phyloP scores from a whole-genome alignment of 139 green algal genomes.

The Tetraselmis striata region DNA sequence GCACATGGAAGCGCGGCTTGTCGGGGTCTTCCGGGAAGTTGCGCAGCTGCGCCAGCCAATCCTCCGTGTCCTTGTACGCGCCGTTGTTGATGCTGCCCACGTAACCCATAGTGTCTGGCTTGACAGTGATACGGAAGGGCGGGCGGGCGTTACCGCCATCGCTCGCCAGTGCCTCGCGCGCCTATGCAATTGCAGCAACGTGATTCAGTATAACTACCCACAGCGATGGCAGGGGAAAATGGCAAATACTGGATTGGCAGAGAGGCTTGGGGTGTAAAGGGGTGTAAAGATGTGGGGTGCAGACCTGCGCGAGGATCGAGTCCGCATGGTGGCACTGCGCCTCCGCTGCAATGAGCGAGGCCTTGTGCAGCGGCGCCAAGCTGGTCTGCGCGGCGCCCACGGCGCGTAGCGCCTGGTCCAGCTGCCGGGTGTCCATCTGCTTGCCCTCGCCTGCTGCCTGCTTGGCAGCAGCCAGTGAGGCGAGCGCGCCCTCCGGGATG shows the following conservation, averaged over 20 bases:
- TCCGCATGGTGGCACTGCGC: slow-evolving; percentile 2
- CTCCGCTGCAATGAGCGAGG: background rate
- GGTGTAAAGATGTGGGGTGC: background rate
- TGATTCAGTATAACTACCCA: slow-evolving; percentile 41
- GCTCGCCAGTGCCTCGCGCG: background rate
- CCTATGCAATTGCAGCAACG: slow-evolving; percentile 36
- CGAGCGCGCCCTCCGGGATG: background rate
- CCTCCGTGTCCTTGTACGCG: background rate
- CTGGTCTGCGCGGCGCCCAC: slow-evolving; percentile 45
- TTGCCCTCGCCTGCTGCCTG: slow-evolving; percentile 19
- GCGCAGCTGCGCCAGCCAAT: background rate
- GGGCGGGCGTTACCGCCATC: background rate
- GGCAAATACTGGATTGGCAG: background rate
- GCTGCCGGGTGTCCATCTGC: slow-evolving; percentile 25
- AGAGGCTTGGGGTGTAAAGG: background rate
- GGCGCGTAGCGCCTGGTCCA: slow-evolving; percentile 38
- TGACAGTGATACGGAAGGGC: background rate
- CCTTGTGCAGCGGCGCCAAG: slow-evolving; percentile 21
- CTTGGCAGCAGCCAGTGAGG: slow-evolving; percentile 3
- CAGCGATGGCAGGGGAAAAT: slow-evolving; percentile 17
- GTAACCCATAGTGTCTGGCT: background rate
- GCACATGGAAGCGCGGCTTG: background rate
- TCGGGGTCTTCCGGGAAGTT: background rate
- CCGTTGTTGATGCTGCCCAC: background rate
- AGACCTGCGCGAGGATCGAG: background rate